Evolutionary conservation across 139 green algal species (phyloP).

Genomic region (Chlorokybus atmophyticus): DNA sequence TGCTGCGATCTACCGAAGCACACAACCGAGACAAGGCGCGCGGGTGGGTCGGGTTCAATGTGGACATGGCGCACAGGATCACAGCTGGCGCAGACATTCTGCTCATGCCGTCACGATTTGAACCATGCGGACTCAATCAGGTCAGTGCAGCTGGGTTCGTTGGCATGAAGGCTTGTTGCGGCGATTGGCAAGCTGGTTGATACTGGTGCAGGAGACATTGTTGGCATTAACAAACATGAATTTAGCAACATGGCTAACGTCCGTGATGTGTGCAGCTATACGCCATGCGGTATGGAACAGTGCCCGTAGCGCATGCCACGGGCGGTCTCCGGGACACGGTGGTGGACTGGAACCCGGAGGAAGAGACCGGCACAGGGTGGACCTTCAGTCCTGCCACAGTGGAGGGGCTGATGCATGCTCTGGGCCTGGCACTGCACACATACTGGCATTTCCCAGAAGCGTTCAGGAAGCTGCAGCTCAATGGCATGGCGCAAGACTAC

Average conservation of each 20-base stretch:
- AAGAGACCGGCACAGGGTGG: conserved; percentile 45
- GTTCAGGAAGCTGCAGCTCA: conserved; percentile 33
- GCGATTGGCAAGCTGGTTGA: too few relatives aligned
- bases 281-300: conserved; percentile 63
- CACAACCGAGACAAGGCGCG: conserved; percentile 26
- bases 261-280: too few relatives aligned
- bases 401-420: conserved; percentile 34
- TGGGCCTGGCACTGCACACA: conserved; percentile 34
- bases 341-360: conserved; percentile 49
- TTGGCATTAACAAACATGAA: too few relatives aligned
- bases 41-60: conserved; percentile 84
- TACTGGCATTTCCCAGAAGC: conserved; percentile 31
- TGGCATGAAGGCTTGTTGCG: too few relatives aligned
- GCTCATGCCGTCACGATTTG: conserved; percentile 46
- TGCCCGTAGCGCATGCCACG: conserved; percentile 77
- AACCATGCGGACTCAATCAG: conserved; percentile 33
- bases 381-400: conserved; percentile 42
- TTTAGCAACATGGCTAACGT: too few relatives aligned
- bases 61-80: conserved; percentile 80
- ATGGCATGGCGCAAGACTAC: conserved; percentile 60
- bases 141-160: too few relatives aligned
- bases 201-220: too few relatives aligned
- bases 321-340: conserved; percentile 42
- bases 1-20: conserved; percentile 27
- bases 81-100: conserved; percentile 68